Evolutionary conservation across 1,284 basidiomycete genomes (phyloP).

Genomic region (Filobasidium uniguttulatum): DNA sequence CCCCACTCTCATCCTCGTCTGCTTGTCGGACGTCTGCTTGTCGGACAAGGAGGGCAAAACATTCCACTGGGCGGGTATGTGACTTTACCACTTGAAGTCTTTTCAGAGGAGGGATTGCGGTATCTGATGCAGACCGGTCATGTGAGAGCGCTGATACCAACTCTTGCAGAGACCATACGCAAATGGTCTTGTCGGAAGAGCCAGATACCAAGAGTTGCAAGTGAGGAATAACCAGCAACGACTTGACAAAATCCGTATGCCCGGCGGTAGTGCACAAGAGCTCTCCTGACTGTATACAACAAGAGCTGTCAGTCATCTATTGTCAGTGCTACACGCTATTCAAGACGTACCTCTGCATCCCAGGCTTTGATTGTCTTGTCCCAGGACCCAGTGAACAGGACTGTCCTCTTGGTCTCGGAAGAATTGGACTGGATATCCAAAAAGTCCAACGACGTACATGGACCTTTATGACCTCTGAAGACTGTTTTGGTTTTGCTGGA

Average conservation of each 20-base stretch:
- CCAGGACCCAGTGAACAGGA: slow-evolving; percentile 75
- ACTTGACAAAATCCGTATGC: slow-evolving; percentile 78
- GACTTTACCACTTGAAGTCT: slow-evolving; percentile 22
- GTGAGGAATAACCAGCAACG: slow-evolving; percentile 53
- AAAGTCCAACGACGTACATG: slow-evolving; percentile 67
- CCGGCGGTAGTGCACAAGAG: slow-evolving; percentile 56
- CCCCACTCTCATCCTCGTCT: no score
- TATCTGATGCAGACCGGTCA: slow-evolving; percentile 28
- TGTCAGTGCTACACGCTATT: not conserved
- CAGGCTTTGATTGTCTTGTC: slow-evolving; percentile 75
- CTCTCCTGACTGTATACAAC: slow-evolving; percentile 46
- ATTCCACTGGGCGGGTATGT: slow-evolving; percentile 22
- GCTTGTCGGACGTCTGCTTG: slow-evolving; percentile 29
- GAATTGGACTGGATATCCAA: slow-evolving; percentile 23
- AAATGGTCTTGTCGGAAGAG: slow-evolving; percentile 76
- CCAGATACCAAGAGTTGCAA: slow-evolving; percentile 62
- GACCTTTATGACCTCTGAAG: slow-evolving; percentile 70
- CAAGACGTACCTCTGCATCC: slow-evolving; percentile 51
- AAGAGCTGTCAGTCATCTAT: not conserved
- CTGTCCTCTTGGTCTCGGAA: not conserved
- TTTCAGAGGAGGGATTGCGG: not conserved
- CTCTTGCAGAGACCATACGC: slow-evolving; percentile 79
- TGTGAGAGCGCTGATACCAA: slow-evolving; percentile 23
- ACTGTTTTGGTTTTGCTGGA: slow-evolving; percentile 60
- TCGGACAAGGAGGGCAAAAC: slow-evolving; percentile 21